These are phyloP conservation scores for Anisodus tanguticus DNA, from an alignment of 257 asterid species.

Conservation along the genomic window DNA sequence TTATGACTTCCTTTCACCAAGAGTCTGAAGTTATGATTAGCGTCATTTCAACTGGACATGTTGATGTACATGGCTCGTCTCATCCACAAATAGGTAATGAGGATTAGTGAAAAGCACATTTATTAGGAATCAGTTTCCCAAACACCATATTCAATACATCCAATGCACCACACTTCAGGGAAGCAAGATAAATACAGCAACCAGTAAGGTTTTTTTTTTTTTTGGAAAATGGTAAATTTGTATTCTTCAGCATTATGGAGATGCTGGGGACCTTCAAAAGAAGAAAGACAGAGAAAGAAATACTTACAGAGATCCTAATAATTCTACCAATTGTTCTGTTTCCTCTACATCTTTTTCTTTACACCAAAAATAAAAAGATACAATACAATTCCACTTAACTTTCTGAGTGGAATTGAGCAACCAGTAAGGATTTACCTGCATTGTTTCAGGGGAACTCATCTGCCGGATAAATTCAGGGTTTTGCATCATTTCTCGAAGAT, in stretches of 20 bases:
- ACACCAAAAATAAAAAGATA: too few relatives aligned
- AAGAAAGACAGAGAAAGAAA: too few relatives aligned
- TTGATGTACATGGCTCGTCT: constrained; percentile 8
- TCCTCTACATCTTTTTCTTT: too few relatives aligned
- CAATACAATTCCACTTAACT: too few relatives aligned
- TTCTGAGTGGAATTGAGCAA: too few relatives aligned
- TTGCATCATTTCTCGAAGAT: constrained; percentile 60
- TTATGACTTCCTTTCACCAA: not conserved
- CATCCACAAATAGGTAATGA: constrained; percentile 20
- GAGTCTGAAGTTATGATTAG: not conserved
- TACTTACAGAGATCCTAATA: too few relatives aligned
- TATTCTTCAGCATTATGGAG: too few relatives aligned
- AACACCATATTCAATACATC: not conserved
- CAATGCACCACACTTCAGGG: not conserved
- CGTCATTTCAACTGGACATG: not conserved
- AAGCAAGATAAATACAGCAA: not conserved
- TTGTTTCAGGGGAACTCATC: constrained; percentile 54
- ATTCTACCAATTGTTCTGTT: too few relatives aligned
- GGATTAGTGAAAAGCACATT: not conserved
- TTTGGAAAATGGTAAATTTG: too few relatives aligned
- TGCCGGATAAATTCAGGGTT: constrained; percentile 62
- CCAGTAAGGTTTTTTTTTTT: too few relatives aligned
- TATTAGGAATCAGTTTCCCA: not conserved
- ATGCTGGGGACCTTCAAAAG: too few relatives aligned
- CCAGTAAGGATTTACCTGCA: constrained; percentile 47